Evolutionary conservation across 768 basidiomycete genomes (phyloP).

Genomic region (Pleurotus salmoneostramineus): DNA sequence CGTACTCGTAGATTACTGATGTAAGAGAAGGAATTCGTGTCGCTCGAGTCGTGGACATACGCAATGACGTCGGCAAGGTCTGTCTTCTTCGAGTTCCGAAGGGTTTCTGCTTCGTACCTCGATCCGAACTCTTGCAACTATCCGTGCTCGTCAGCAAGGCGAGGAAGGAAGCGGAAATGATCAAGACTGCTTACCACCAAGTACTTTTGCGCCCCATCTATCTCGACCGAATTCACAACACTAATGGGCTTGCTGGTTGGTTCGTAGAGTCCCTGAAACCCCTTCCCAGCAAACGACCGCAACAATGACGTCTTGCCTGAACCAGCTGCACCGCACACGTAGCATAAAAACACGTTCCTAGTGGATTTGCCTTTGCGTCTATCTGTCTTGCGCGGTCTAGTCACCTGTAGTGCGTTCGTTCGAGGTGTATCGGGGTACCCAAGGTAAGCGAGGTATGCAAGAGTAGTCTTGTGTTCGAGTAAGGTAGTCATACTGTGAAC

Average conservation of each 20-base stretch:
- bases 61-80: constrained; percentile 93
- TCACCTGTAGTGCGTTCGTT: constrained; percentile 84
- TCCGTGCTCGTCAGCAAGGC: neutral
- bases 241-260: constrained; percentile 88
- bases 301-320: constrained; percentile 91
- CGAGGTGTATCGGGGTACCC: constrained; percentile 80
- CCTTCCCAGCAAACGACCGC: constrained; percentile 81
- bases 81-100: constrained; percentile 86
- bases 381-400: constrained; percentile 79
- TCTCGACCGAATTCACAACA: constrained; percentile 94
- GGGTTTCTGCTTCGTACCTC: constrained; percentile 86
- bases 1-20: constrained; percentile 90
- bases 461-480: constrained; percentile 86
- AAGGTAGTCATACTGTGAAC: constrained; percentile 87
- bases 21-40: constrained; percentile 98
- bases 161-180: neutral
- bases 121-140: constrained; percentile 98
- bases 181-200: constrained; percentile 65
- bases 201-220: constrained; percentile 93
- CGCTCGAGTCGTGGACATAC: constrained; percentile 96
- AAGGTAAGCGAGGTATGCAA: constrained; percentile 93
- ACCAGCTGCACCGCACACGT: constrained; percentile 93
- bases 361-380: constrained; percentile 84
- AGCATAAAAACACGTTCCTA: constrained; percentile 89
- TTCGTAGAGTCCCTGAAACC: constrained; percentile 70